These are phyloP conservation scores for Chimonanthus praecox DNA, from an alignment of 164 flowering plant species.

Conservation along the genomic window DNA sequence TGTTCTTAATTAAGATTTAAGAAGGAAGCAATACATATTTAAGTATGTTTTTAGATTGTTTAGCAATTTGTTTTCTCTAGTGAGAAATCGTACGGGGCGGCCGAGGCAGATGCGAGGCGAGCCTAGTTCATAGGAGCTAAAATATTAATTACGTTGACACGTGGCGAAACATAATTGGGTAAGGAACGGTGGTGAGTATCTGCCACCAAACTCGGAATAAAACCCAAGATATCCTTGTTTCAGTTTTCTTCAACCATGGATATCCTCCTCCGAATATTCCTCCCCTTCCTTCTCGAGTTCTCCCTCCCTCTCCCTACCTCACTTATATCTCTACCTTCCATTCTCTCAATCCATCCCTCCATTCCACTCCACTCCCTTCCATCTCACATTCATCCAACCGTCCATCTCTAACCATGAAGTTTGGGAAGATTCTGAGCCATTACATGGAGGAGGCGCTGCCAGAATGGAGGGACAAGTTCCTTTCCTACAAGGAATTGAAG, in stretches of 20 bases:
- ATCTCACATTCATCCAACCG: neutral
- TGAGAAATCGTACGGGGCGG: too few species aligned
- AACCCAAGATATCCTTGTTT: neutral
- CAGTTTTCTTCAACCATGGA: neutral
- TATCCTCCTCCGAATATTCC: neutral
- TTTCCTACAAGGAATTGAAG: conserved; percentile 86
- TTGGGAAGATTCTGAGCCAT: conserved; percentile 80
- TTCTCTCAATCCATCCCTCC: neutral
- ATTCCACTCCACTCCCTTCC: neutral
- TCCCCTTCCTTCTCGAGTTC: neutral
- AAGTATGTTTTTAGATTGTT: too few species aligned
- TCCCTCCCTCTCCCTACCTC: neutral
- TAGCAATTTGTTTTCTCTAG: too few species aligned
- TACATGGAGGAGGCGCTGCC: conserved; percentile 86
- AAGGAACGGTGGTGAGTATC: neutral
- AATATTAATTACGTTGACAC: neutral
- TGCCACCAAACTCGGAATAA: neutral
- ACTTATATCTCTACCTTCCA: neutral
- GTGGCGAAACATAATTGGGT: neutral
- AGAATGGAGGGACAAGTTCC: conserved; percentile 86
- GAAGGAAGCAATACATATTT: too few species aligned
- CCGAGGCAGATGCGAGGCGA: too few species aligned
- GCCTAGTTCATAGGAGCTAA: too few species aligned
- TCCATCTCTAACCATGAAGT: conserved; percentile 46
- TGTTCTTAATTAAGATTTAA: too few species aligned